Percentiles rank a stretch among this genome's conserved stretches.
Conservation (phyloP, 1,284 basidiomycete genomes). For the Leccinum solheimii region DNA sequence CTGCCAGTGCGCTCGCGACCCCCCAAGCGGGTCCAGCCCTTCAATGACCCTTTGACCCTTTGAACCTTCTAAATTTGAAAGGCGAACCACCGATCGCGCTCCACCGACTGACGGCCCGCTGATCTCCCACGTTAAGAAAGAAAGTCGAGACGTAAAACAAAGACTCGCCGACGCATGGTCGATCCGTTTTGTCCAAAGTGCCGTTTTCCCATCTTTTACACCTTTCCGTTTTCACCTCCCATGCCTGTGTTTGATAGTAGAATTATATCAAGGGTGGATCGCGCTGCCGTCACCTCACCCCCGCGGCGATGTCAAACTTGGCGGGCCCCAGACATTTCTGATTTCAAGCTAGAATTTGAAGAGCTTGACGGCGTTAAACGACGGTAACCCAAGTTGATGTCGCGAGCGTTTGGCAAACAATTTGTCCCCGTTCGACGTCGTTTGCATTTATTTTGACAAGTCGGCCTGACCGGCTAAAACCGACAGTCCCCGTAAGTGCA, state of each 20-base stretch:
- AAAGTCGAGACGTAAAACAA: conserved; percentile 26
- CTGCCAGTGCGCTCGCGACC: neutral
- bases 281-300: neutral
- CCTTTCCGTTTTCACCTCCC: neutral
- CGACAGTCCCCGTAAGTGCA: neutral
- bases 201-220: neutral
- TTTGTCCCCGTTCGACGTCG: neutral
- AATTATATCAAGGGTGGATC: neutral
- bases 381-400: neutral
- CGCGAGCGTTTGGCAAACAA: neutral
- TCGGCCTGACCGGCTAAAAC: neutral
- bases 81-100: neutral
- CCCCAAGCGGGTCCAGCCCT: neutral
- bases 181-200: neutral
- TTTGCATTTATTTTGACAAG: neutral
- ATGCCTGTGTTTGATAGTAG: neutral
- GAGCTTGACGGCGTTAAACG: neutral
- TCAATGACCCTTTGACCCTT: conserved; percentile 4
- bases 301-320: neutral
- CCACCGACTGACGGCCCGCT: neutral
- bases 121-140: neutral
- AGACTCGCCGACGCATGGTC: conserved; percentile 27
- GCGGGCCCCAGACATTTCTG: neutral
- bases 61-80: conserved; percentile 23
- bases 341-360: neutral